Evolutionary conservation across 2,329 filamentous ascomycete genomes (phyloP), one percentile per base, ranked within the genome.

Genomic region (Paracoccidioides brasiliensis): DNA sequence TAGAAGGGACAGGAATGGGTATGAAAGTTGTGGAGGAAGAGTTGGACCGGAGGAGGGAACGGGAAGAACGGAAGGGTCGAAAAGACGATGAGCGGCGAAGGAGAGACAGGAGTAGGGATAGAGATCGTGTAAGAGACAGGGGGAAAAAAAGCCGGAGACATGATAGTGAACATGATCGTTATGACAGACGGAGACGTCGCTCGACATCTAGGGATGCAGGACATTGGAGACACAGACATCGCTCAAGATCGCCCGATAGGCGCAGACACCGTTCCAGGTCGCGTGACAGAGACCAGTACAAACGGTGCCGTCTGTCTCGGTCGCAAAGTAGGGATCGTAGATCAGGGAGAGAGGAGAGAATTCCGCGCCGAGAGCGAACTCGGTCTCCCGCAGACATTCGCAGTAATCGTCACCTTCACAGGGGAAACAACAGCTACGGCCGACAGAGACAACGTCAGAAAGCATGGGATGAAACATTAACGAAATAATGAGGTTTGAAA

Each of bases 111-210:
- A 59, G 58, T 48, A 58, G 65, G 46, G 67, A 69, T 30, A 59
- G 62, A 33, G 61, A 66, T 44, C 56, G 61, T 49, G 63, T 66
- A 15, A 58, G 64, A 38, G 64, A 66, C 10, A 60, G 63, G 73
- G 40, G 80, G 74, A 15, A 81, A 76, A 65, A 79, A 75, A 54
- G 78, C 42, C 63, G 62, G 51, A 63, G 64, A 51, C 64, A 62
- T 45, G 63, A 65, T 42, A 63, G 70, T 48, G 66, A 70, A 45
- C 57, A 62, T 54, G 62, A 64, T 42, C 62, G 62, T 33, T 64
- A 64, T 57, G 64, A 65, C 48, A 66, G 66, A 49, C 66, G 67
- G 56, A 67, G 67, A 50, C 63, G 68, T 45, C 64, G 66, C 49
- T 68, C 45, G 7, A 15, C 4, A 49, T 49, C 45, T 33, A 14